A percentile compares a stretch with the other conserved stretches of the same genome.
These are phyloP conservation scores for Pelargonium myrrhifolium DNA, from an alignment of 441 rosid genomes.

Conservation along the genomic window DNA sequence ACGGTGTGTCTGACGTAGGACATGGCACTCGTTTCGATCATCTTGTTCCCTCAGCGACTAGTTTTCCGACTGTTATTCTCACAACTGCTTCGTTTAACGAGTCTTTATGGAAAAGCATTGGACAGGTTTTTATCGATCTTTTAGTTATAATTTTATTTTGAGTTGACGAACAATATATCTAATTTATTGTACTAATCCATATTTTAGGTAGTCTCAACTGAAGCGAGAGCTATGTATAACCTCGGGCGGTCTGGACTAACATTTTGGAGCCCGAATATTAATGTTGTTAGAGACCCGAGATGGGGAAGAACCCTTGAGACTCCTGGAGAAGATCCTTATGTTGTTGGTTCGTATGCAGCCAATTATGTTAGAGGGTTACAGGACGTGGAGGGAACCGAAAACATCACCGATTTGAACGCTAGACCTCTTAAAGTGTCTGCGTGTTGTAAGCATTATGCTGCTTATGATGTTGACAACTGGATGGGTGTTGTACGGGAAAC, in stretches of 20 bases:
- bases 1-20: conserved; percentile 88
- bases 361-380: conserved; percentile 40
- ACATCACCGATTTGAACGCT: neutral
- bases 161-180: neutral
- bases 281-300: conserved; percentile 40
- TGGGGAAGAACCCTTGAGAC: conserved; percentile 49
- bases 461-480: conserved; percentile 45
- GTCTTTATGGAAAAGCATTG: conserved; percentile 79
- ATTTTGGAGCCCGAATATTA: conserved; percentile 46
- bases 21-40: conserved; percentile 76
- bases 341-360: conserved; percentile 33
- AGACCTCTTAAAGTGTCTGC: conserved; percentile 40
- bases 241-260: conserved; percentile 37
- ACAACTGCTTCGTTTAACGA: conserved; percentile 85
- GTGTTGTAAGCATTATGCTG: conserved; percentile 46
- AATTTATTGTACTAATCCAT: neutral
- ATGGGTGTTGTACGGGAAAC: conserved; percentile 28
- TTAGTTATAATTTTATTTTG: too few species aligned
- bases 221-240: conserved; percentile 48
- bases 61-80: conserved; percentile 92
- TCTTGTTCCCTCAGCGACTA: conserved; percentile 73
- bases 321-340: conserved; percentile 47
- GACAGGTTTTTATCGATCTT: too few species aligned
- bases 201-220: conserved; percentile 33
- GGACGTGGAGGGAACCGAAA: conserved; percentile 27